phyloP scores from a whole-genome alignment of 768 basidiomycete species.

The Neoboletus brunneissimus region DNA sequence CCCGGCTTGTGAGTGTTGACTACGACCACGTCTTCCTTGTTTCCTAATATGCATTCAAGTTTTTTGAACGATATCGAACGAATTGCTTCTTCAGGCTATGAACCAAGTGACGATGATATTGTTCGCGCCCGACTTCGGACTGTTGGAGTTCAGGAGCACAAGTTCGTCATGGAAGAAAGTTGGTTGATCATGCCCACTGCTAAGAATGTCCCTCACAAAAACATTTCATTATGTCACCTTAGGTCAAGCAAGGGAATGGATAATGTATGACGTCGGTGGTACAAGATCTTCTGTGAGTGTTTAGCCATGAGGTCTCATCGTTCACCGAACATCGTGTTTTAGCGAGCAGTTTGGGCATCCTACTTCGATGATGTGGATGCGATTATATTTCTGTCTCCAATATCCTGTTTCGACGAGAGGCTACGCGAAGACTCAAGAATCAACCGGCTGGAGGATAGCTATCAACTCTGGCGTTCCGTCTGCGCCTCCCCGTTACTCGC shows the following conservation, averaged over 20 bases:
- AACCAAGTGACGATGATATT: constrained; percentile 74
- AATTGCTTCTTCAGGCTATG: constrained; percentile 58
- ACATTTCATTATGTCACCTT: background rate
- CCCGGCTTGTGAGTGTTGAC: constrained; percentile 64
- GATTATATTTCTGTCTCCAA: constrained; percentile 73
- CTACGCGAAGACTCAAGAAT: constrained; percentile 66
- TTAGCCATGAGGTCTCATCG: background rate
- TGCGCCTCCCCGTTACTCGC: constrained; percentile 64
- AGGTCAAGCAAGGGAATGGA: constrained; percentile 72
- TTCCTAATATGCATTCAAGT: constrained; percentile 35
- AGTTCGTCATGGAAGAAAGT: constrained; percentile 65
- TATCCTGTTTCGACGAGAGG: constrained; percentile 81
- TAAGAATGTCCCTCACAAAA: background rate
- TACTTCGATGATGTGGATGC: constrained; percentile 83
- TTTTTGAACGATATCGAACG: constrained; percentile 70
- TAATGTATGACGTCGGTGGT: constrained; percentile 80
- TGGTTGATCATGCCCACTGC: constrained; percentile 13
- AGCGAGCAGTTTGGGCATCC: constrained; percentile 76
- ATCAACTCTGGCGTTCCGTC: constrained; percentile 73
- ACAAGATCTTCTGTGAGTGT: constrained; percentile 58
- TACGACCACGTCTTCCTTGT: constrained; percentile 5
- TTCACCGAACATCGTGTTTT: constrained; percentile 14
- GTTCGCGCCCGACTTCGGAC: constrained; percentile 77
- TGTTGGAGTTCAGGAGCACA: constrained; percentile 74
- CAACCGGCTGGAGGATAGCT: constrained; percentile 76